Evolutionary conservation across 805 yeast species (phyloP).

Genomic region (Schwanniomyces occidentalis): DNA sequence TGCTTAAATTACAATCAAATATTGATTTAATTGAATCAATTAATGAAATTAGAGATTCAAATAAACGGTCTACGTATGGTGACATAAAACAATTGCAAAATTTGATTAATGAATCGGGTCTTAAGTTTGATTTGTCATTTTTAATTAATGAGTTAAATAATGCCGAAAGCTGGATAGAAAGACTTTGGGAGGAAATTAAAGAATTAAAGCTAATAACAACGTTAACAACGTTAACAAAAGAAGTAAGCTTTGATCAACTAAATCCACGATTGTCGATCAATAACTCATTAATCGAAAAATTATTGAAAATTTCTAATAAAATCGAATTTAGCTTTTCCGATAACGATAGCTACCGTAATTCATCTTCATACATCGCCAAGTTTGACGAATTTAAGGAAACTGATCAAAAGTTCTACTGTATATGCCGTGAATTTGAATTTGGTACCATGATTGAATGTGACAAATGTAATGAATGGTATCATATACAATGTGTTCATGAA

Average conservation of each 20-base stretch:
- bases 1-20: slow-evolving; percentile 26
- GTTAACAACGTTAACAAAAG: slow-evolving; percentile 18
- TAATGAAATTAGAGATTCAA: slow-evolving; percentile 1
- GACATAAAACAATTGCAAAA: slow-evolving; percentile 25
- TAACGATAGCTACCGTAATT: slow-evolving; percentile 27
- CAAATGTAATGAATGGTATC: slow-evolving; percentile 71
- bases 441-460: slow-evolving; percentile 72
- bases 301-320: slow-evolving; percentile 20
- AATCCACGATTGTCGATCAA: slow-evolving; percentile 20
- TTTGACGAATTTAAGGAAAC: slow-evolving; percentile 9
- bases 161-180: slow-evolving; percentile 25
- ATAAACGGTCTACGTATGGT: slow-evolving; percentile 13
- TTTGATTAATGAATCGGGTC: slow-evolving; percentile 21
- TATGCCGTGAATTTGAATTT: slow-evolving; percentile 62
- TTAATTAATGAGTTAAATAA: slow-evolving; percentile 14
- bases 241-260: slow-evolving; percentile 14
- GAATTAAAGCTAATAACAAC: slow-evolving; percentile 10
- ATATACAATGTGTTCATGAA: slow-evolving; percentile 53
- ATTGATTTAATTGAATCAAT: slow-evolving; percentile 16
- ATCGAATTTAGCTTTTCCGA: slow-evolving; percentile 24
- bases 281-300: slow-evolving; percentile 17
- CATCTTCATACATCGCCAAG: slow-evolving; percentile 23
- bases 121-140: slow-evolving; percentile 14
- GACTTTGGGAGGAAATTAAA: slow-evolving; percentile 15
- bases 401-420: slow-evolving; percentile 45